Evolutionary conservation across 192 early-diverging fungal genomes (phyloP), one percentile per base, ranked within the genome.

Genomic region (Umbelopsis isabellina): DNA sequence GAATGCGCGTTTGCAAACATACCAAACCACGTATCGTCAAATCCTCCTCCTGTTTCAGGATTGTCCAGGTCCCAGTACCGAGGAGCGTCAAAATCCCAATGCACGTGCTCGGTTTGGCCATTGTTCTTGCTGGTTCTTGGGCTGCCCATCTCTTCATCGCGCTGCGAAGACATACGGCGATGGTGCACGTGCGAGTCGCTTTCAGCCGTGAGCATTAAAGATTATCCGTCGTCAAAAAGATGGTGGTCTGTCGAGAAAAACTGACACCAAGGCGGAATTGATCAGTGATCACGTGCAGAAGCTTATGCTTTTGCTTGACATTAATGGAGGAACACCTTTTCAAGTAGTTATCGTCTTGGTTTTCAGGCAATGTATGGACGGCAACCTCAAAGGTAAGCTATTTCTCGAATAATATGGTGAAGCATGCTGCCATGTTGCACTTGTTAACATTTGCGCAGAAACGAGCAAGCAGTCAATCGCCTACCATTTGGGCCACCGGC

Each of bases 81-180:
- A 61, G 55, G 55, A 61, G 55, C 55, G 30, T 61, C 55, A 61
- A 61, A 61, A 61, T 61, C 55, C 55, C 55, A 61, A 16, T 35
- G 55, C 21, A 27, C 27, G 13, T 35, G 55, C 13, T 61, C 55
- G 21, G 30, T 33, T 11, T 25, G 33, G 37, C 13, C 13, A 35
- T 61, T 33, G 55, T 0, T 15, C 7, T 30, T 35, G 55, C 30
- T 15, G 13, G 55, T 18, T 8, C 27, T 12, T 12, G 30, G 7
- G 33, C 0, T 61, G 27, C 13, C 12, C 27, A n/a, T 37, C 4
- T 61, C 55, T 18, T 61, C 27, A 13, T 35, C 27, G 37, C 37
- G 37, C 37, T 41, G 37, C 10, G 37, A 41, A 41, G 37, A 10
- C 37, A 10, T 9, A 6, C 37, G 37, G 37, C 37, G 7, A 41